These are phyloP conservation scores for Torulaspora pretoriensis DNA, from an alignment of 1,139 yeast species.

Conservation along the genomic window DNA sequence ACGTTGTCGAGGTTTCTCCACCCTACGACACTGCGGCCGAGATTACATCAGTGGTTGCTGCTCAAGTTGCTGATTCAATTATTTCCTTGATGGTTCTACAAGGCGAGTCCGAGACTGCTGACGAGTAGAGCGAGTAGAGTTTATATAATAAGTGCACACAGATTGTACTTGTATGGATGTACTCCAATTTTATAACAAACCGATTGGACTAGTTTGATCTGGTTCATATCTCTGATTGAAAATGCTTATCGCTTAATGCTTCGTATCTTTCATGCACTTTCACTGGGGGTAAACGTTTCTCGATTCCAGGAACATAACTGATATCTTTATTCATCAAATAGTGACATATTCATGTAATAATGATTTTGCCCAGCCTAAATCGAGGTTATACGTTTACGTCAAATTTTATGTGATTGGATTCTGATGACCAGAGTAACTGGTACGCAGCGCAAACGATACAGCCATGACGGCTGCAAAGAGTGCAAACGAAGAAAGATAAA, in stretches of 20 bases:
- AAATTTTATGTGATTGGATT: conserved; percentile 1
- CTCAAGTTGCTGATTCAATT: conserved; percentile 47
- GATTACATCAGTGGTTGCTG: conserved; percentile 51
- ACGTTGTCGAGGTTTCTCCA: conserved; percentile 55
- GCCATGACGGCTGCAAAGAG: conserved; percentile 52
- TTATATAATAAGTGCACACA: conserved; percentile 12
- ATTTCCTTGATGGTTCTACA: conserved; percentile 40
- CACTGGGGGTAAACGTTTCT: background rate
- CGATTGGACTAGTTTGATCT: too few species aligned
- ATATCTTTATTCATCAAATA: background rate
- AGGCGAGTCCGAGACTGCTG: conserved; percentile 9
- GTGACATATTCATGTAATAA: background rate
- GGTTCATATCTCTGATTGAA: too few species aligned
- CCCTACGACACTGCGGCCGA: conserved; percentile 48
- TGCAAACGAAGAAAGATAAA: conserved; percentile 62
- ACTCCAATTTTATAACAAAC: background rate
- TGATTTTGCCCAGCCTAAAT: background rate
- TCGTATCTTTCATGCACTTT: background rate
- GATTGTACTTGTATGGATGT: background rate
- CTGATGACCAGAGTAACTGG: conserved; percentile 14
- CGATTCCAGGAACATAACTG: background rate
- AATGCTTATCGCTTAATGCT: background rate
- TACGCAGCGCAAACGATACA: conserved; percentile 23
- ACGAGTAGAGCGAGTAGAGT: background rate
- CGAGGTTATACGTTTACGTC: background rate